Conservation (phyloP, 768 basidiomycete genomes). For the Lyophyllum decastes region DNA sequence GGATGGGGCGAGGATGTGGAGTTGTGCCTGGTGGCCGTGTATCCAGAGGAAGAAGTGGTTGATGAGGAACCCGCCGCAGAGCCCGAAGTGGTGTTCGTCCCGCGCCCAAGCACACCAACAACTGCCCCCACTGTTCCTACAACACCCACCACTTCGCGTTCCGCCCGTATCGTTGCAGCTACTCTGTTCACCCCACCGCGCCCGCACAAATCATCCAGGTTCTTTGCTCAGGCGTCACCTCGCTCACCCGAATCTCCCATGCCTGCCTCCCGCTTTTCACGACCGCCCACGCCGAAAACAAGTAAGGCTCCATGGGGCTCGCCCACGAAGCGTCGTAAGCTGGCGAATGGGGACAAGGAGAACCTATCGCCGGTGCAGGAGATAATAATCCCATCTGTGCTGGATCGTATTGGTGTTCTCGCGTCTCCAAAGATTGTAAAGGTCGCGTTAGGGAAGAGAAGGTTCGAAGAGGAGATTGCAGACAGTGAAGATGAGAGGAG, state of each 20-base stretch:
- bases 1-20: conserved; percentile 58
- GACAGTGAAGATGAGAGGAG: conserved; percentile 35
- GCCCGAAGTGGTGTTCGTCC: conserved; percentile 3
- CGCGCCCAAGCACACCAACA: conserved; percentile 2
- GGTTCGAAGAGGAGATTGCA: conserved; percentile 35
- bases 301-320: conserved; percentile 11
- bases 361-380: conserved; percentile 46
- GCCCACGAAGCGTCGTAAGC: conserved; percentile 39
- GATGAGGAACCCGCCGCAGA: background rate
- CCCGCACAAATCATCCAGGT: conserved; percentile 15
- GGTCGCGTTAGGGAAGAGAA: conserved; percentile 45
- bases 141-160: conserved; percentile 7
- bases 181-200: conserved; percentile 3
- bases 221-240: conserved; percentile 8
- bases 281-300: conserved; percentile 34
- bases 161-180: background rate
- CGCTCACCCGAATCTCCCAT: conserved; percentile 22
- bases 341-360: conserved; percentile 53
- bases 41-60: background rate
- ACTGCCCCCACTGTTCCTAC: background rate
- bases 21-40: conserved; percentile 23
- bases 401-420: conserved; percentile 44
- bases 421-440: conserved; percentile 32
- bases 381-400: conserved; percentile 31
- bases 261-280: conserved; percentile 15